Percentiles rank a stretch among this genome's conserved stretches.
These are phyloP conservation scores for Hygrophila difformis DNA, from an alignment of 257 asterid genomes.

Conservation along the genomic window DNA sequence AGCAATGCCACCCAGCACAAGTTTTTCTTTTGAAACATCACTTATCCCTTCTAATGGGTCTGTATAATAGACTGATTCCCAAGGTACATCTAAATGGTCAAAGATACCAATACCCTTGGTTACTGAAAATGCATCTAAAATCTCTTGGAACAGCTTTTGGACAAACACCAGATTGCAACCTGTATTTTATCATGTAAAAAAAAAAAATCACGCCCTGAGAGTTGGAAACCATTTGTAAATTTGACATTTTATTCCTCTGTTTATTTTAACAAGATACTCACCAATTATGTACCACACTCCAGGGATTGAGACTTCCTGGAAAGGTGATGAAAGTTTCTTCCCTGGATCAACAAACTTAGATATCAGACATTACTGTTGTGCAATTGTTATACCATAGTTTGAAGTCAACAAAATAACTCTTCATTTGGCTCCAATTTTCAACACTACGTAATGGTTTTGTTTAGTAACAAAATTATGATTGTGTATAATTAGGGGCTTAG, in stretches of 20 bases:
- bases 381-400: too few species aligned
- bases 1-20: constrained; percentile 91
- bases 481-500: too few species aligned
- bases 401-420: too few species aligned
- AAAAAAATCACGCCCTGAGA: constrained; percentile 12
- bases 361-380: too few species aligned
- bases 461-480: too few species aligned
- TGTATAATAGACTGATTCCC: constrained; percentile 64
- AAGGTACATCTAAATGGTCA: constrained; percentile 84
- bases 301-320: constrained; percentile 55
- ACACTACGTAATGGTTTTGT: too few species aligned
- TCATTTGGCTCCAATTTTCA: too few species aligned
- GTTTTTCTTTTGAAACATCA: constrained; percentile 53
- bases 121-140: constrained; percentile 80
- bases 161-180: constrained; percentile 81
- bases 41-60: constrained; percentile 71
- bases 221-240: constrained; percentile 3
- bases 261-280: constrained; percentile 27
- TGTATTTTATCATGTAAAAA: constrained; percentile 19
- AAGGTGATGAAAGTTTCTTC: constrained; percentile 85
- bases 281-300: constrained; percentile 86
- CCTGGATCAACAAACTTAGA: constrained; percentile 43
- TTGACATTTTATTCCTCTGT: constrained; percentile 1
- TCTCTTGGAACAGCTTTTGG: constrained; percentile 77
- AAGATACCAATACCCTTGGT: constrained; percentile 91